A percentile compares a stretch with the other conserved stretches of the same genome.
phyloP scores from a whole-genome alignment of 495 filamentous ascomycete genomes.

The Aspergillus ellipticus region DNA sequence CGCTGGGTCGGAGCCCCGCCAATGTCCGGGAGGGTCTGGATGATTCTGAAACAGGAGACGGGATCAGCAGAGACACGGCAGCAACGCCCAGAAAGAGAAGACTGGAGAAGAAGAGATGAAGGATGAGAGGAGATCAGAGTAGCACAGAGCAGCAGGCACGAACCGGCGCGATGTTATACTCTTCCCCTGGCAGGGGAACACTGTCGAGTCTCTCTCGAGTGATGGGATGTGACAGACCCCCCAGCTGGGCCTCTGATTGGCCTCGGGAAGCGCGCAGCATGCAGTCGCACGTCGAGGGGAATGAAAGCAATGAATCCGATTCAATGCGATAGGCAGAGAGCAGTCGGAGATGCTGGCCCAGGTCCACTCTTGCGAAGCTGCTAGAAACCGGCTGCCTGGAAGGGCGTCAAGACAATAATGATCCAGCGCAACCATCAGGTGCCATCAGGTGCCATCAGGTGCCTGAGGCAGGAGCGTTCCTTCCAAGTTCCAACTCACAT shows the following conservation, averaged over 20 bases:
- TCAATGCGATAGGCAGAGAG: neutral
- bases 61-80: neutral
- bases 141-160: neutral
- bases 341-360: neutral
- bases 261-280: neutral
- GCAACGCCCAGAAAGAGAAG: neutral
- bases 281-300: neutral
- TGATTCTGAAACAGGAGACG: neutral
- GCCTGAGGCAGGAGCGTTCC: neutral
- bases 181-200: too few relatives aligned
- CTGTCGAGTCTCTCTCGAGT: too few relatives aligned
- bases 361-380: too few relatives aligned
- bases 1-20: neutral
- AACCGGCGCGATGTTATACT: neutral
- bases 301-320: neutral
- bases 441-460: neutral
- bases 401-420: neutral
- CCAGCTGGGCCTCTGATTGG: neutral
- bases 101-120: neutral
- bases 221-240: neutral
- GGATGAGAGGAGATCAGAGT: neutral
- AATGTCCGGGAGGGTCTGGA: neutral
- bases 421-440: neutral
- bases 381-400: too few relatives aligned
- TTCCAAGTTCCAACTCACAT: neutral